Conservation (phyloP, 2,329 filamentous ascomycete species). For the Fusarium humuli region DNA sequence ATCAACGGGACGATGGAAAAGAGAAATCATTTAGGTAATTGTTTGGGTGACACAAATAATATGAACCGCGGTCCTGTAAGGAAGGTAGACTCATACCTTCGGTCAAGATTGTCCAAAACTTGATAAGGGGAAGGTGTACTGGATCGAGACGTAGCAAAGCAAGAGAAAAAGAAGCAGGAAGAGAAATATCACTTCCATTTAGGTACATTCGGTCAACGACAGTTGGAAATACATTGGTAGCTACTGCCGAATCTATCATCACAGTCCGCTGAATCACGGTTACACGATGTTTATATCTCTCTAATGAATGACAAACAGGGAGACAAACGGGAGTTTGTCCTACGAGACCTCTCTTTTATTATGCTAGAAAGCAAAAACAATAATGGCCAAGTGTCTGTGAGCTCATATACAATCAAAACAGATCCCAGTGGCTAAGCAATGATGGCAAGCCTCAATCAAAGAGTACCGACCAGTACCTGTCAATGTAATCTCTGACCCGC, state of each 20-base stretch:
- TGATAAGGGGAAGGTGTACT: not conserved
- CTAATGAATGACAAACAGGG: not conserved
- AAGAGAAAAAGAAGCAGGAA: not conserved
- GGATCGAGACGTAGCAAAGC: not conserved
- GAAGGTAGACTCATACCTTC: not conserved
- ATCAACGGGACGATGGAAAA: not conserved
- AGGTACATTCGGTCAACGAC: not conserved
- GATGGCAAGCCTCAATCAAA: not conserved
- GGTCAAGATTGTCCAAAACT: not conserved
- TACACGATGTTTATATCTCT: conserved; percentile 3
- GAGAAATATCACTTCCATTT: not conserved
- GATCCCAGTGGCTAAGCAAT: not conserved
- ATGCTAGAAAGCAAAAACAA: not conserved
- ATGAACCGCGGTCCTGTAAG: not conserved
- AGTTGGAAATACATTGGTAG: not conserved
- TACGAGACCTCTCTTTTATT: not conserved
- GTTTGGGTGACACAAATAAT: conserved; percentile 5
- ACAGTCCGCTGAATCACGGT: not conserved
- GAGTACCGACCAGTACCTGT: not conserved
- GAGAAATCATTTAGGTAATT: not conserved
- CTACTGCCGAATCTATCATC: not conserved
- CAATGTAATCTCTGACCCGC: not conserved
- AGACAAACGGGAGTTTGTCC: not conserved
- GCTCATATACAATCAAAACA: not conserved
- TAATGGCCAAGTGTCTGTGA: not conserved